Evolutionary conservation across 163 green algal genomes (phyloP).

Genomic region (Trebouxia gelatinosa): DNA sequence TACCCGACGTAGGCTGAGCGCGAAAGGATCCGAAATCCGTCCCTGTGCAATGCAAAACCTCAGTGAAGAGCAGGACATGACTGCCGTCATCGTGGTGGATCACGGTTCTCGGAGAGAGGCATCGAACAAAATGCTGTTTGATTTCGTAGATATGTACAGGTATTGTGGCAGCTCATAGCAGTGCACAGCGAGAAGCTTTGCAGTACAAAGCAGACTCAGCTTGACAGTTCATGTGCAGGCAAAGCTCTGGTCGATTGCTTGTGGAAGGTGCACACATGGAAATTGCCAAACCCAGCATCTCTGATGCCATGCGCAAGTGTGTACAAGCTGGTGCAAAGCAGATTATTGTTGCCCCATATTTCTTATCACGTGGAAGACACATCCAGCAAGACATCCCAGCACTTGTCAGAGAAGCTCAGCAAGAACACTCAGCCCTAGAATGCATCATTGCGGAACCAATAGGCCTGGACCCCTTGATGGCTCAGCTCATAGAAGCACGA

Average conservation of each 20-base stretch:
- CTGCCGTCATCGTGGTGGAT: constrained; percentile 85
- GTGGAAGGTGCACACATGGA: constrained; percentile 73
- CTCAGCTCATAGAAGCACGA: constrained; percentile 31
- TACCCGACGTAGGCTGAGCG: no score
- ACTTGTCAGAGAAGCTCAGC: constrained; percentile 68
- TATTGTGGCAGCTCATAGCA: constrained; percentile 19
- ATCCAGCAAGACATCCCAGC: constrained; percentile 83
- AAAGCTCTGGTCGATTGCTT: constrained; percentile 34
- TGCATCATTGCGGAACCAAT: constrained; percentile 81
- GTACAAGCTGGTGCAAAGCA: constrained; percentile 39
- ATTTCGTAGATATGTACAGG: constrained; percentile 58
- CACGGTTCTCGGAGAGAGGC: constrained; percentile 72
- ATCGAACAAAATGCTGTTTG: constrained; percentile 75
- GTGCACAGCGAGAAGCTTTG: neutral
- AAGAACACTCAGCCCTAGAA: constrained; percentile 53
- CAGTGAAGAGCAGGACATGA: neutral
- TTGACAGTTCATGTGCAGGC: constrained; percentile 18
- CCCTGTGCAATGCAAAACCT: neutral
- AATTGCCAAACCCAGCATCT: constrained; percentile 59
- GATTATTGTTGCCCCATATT: constrained; percentile 85
- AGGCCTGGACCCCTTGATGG: constrained; percentile 51
- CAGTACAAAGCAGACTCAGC: neutral
- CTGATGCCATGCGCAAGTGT: constrained; percentile 50
- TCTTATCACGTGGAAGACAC: constrained; percentile 76
- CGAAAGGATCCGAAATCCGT: no score